phyloP scores from a whole-genome alignment of 108 stramenopile species.

The Seminavis robusta region DNA sequence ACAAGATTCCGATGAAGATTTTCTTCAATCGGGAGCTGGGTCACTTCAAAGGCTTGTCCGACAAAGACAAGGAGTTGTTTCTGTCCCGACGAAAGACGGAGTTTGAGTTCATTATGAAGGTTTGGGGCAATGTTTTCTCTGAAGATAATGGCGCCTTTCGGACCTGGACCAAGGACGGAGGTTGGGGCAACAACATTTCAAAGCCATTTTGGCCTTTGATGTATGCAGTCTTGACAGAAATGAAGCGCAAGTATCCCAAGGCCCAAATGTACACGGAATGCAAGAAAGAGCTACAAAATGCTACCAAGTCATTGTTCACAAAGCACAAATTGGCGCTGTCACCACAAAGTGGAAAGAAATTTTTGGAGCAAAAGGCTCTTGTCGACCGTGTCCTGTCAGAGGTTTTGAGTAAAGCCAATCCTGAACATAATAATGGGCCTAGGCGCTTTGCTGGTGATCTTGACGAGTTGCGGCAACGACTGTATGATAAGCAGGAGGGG shows the following conservation, averaged over 20 bases:
- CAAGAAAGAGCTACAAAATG: conserved; percentile 2
- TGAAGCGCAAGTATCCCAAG: not conserved
- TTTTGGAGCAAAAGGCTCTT: no score
- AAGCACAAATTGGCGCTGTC: not conserved
- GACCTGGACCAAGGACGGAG: not conserved
- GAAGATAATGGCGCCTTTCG: conserved; percentile 9
- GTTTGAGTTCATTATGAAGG: conserved; percentile 8
- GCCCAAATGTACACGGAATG: not conserved
- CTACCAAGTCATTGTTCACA: not conserved
- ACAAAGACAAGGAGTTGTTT: not conserved
- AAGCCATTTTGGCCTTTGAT: conserved; percentile 4
- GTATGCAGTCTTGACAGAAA: conserved; percentile 7
- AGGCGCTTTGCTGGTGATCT: no score
- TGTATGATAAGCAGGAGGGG: conserved; percentile 2
- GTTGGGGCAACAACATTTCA: not conserved
- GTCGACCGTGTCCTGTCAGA: not conserved
- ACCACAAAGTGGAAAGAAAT: no score
- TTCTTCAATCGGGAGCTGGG: conserved; percentile 4
- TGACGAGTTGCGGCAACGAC: not conserved
- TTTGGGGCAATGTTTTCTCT: conserved; percentile 5
- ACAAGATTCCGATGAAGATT: conserved; percentile 2
- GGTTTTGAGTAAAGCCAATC: no score
- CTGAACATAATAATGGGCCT: no score
- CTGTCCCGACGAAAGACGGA: not conserved
- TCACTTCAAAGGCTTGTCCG: not conserved